Percentiles rank a stretch among this genome's conserved stretches.
Conservation (phyloP, 768 basidiomycete genomes). For the Imleria badia region DNA sequence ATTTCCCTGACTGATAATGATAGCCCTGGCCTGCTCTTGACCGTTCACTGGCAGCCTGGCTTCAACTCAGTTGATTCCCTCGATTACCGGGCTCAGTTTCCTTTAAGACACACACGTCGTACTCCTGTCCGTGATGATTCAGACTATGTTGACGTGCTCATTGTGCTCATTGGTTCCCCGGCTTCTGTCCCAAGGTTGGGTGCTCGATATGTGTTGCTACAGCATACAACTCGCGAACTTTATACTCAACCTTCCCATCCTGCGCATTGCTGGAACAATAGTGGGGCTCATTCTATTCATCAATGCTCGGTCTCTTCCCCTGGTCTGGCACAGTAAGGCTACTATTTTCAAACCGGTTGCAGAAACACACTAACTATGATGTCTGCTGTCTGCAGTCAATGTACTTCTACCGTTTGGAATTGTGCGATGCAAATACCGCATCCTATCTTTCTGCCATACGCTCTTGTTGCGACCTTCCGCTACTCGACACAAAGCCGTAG, state of each 20-base stretch:
- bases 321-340: constrained; percentile 16
- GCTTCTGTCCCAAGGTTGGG: background rate
- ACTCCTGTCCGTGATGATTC: background rate
- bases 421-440: constrained; percentile 8
- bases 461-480: constrained; percentile 7
- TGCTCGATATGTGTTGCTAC: background rate
- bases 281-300: constrained; percentile 9
- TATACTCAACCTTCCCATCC: background rate
- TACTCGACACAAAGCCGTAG: constrained; percentile 10
- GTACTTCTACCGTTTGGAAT: constrained; percentile 14
- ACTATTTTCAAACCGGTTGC: background rate
- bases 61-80: too few relatives aligned
- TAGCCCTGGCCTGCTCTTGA: too few relatives aligned
- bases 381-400: background rate
- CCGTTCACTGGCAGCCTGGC: too few relatives aligned
- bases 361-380: background rate
- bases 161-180: constrained; percentile 5
- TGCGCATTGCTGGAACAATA: background rate
- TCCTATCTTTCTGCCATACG: constrained; percentile 4
- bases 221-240: background rate
- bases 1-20: background rate
- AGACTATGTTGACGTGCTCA: background rate
- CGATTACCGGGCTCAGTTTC: background rate
- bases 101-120: background rate
- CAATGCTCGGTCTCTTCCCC: constrained; percentile 12